A percentile compares a stretch with the other conserved stretches of the same genome.
These are phyloP conservation scores for Hanseniaspora osmophila DNA, from an alignment of 805 yeast genomes.

Conservation along the genomic window DNA sequence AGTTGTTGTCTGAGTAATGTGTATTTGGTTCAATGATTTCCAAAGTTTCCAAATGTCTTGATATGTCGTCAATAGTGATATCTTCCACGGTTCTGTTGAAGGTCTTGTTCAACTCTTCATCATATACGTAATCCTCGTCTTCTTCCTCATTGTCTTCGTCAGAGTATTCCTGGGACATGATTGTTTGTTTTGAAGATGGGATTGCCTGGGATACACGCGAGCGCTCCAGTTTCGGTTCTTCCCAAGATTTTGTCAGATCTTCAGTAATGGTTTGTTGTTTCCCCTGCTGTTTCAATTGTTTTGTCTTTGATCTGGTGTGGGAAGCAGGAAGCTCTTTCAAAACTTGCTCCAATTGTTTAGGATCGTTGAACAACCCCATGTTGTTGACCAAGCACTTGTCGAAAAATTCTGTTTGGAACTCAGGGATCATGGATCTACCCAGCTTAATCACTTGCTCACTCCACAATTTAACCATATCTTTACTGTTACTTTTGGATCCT, in stretches of 20 bases:
- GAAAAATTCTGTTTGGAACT: constrained; percentile 19
- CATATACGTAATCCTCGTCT: constrained; percentile 24
- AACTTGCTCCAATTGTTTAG: background rate
- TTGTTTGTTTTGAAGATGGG: background rate
- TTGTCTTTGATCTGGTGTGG: background rate
- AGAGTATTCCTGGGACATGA: constrained; percentile 16
- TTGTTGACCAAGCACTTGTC: constrained; percentile 3
- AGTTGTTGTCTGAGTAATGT: too few relatives aligned
- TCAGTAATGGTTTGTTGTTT: constrained; percentile 1
- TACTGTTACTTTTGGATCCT: constrained; percentile 25
- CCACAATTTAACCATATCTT: constrained; percentile 42
- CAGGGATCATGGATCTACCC: constrained; percentile 51
- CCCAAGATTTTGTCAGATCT: background rate
- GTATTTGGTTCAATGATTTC: constrained; percentile 15
- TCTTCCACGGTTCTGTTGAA: constrained; percentile 26
- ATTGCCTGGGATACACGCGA: too few relatives aligned
- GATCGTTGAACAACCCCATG: background rate
- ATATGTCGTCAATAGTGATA: constrained; percentile 25
- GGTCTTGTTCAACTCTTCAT: constrained; percentile 24
- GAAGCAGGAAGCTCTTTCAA: background rate
- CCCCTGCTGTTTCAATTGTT: background rate
- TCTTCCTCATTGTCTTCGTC: constrained; percentile 20
- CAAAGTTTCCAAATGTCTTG: constrained; percentile 23
- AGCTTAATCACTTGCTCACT: constrained; percentile 48
- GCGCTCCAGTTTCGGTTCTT: background rate